Base-by-base conservation (phyloP, 805 yeast species). In the Yarrowia phangngaensis region DNA sequence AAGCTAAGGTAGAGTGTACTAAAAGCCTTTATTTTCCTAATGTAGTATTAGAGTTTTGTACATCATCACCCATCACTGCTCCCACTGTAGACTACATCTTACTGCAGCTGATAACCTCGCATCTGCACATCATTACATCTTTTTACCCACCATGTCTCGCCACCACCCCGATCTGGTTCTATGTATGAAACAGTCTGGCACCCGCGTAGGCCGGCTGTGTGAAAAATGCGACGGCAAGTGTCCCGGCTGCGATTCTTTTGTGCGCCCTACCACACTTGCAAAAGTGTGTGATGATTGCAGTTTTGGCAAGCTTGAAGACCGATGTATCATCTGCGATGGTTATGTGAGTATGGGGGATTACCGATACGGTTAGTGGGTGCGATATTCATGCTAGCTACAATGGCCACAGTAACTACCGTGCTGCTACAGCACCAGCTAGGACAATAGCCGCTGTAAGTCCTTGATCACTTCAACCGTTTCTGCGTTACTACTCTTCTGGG, bases 161-260 rank as follows among this genome's bases (percentile, higher is more conserved):
- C 95, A 88, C 64, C 95, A 88, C 64, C 78, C 80, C 43, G 97
- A 89, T 61, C 71, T 88, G 19, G 75, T 84, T 2, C 79, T 82
- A 69, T 89, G 97, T 61, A 69, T 84, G 74, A 84, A 82, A 61
- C 92, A 79, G 57, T 87, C 95, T 1, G 97, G 97, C 0, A 74
- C 79, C 0, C 65, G 69, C 13, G 62, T 76, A 4, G 97, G 95
- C 1, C 67, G 72, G 43, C 69, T 89, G 3, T 89, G 97, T 59
- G 79, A 77, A 23, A 84, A 75, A 62, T 89, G 97, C 63, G 96
- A 89, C 61, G 97, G 96, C 1, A 74, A 79, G 55, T 89, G 97
- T 59, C 96, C 96, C 3, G 71, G 79, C 3, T 89, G 97, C 64
- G 97, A 88, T 60, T 83, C 95, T 1, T 76, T 73, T 56, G 95